phyloP scores from a whole-genome alignment of 2,329 filamentous ascomycete genomes.

The Scedosporium boydii region DNA sequence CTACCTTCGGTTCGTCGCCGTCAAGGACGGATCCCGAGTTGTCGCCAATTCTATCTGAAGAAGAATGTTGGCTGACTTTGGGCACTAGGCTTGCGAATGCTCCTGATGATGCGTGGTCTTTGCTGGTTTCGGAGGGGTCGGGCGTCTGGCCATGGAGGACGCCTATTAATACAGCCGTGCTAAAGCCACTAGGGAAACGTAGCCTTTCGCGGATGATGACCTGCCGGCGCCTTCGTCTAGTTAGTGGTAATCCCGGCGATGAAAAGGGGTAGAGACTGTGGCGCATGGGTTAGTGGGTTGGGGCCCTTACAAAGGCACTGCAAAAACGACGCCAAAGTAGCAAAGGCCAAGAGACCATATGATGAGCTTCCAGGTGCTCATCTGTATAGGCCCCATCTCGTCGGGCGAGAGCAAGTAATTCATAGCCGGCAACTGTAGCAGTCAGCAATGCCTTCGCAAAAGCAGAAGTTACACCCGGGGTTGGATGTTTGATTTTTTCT shows the following conservation, averaged over 20 bases:
- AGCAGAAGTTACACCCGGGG: neutral
- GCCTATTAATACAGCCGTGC: constrained; percentile 85
- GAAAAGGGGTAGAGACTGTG: neutral
- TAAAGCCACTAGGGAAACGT: constrained; percentile 91
- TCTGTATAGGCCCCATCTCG: constrained; percentile 66
- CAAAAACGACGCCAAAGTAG: constrained; percentile 95
- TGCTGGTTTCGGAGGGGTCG: neutral
- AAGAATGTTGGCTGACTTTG: constrained; percentile 13
- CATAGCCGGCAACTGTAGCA: constrained; percentile 66
- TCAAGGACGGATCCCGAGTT: constrained; percentile 17
- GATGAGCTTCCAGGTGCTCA: constrained; percentile 69
- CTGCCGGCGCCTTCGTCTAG: constrained; percentile 53
- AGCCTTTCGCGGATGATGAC: constrained; percentile 89
- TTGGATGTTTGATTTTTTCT: neutral
- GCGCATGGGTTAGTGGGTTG: constrained; percentile 1
- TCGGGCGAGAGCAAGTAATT: constrained; percentile 71
- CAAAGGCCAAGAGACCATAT: constrained; percentile 89
- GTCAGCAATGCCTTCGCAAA: neutral
- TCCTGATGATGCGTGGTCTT: constrained; percentile 13
- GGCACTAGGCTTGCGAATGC: constrained; percentile 34
- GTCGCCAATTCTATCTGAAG: constrained; percentile 16
- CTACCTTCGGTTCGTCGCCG: constrained; percentile 19
- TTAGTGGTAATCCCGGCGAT: constrained; percentile 5
- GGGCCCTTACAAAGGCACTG: constrained; percentile 61
- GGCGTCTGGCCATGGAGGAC: constrained; percentile 63